Evolutionary conservation across 495 filamentous ascomycete species (phyloP).

Genomic region (Echria macrotheca): DNA sequence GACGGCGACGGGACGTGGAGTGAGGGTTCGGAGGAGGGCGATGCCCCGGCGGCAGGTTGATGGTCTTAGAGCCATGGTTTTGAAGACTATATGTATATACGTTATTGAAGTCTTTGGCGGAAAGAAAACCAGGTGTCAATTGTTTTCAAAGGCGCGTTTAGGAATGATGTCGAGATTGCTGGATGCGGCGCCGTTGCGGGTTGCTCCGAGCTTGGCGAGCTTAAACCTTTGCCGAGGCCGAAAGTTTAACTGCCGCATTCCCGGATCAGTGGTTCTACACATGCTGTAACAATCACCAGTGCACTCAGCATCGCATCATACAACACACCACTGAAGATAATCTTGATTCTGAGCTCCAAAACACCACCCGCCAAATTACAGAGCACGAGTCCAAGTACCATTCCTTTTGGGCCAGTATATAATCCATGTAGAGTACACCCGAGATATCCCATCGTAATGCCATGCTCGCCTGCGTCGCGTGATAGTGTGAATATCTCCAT

Average conservation of each 20-base stretch:
- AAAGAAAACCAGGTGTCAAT: too few relatives aligned
- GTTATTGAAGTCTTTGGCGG: too few relatives aligned
- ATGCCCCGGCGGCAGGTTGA: slow-evolving; percentile 1
- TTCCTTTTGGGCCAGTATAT: slow-evolving; percentile 6
- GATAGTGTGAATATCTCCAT: slow-evolving; percentile 11
- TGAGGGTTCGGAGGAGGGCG: slow-evolving; percentile 14
- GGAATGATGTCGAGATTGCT: slow-evolving; percentile 5
- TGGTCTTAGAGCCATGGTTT: slow-evolving; percentile 11
- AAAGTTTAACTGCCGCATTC: slow-evolving; percentile 1
- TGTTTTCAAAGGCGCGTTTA: background rate
- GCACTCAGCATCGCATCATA: too few relatives aligned
- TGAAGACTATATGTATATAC: too few relatives aligned
- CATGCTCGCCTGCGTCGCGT: slow-evolving; percentile 26
- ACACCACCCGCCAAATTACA: background rate
- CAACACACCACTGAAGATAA: too few relatives aligned
- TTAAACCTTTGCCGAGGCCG: slow-evolving; percentile 11
- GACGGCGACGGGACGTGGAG: background rate
- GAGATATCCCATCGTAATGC: slow-evolving; percentile 17
- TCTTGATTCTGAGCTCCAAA: too few relatives aligned
- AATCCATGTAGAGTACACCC: slow-evolving; percentile 12
- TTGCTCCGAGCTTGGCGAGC: background rate
- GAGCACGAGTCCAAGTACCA: background rate
- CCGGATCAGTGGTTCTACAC: background rate
- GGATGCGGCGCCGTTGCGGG: background rate
- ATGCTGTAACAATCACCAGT: background rate